Evolutionary conservation across 208 protist genomes (phyloP).

Genomic region (Vickermania spadyakhi): DNA sequence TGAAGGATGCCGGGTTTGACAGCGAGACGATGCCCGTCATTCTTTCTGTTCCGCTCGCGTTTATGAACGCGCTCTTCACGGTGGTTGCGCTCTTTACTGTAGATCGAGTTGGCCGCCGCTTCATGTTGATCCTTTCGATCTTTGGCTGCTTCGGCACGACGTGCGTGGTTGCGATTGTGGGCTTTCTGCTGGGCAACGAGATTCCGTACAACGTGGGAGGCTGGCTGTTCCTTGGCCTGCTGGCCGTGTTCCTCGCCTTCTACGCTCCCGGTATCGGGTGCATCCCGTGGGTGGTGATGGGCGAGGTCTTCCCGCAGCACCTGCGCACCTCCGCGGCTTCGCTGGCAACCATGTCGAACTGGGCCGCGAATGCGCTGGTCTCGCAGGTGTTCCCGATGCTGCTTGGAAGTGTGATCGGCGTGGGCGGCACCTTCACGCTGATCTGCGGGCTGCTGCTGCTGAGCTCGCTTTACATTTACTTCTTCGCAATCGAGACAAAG

Average conservation of each 20-base stretch:
- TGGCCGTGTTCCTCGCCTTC: conserved; percentile 74
- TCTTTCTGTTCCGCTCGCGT: conserved; percentile 74
- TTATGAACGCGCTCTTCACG: conserved; percentile 85
- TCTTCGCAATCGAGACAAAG: conserved; percentile 86
- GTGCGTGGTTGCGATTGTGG: conserved; percentile 40
- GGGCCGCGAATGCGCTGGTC: conserved; percentile 78
- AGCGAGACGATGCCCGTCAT: conserved; percentile 71
- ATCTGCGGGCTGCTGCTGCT: conserved; percentile 52
- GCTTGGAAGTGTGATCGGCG: conserved; percentile 62
- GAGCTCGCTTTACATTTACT: conserved; percentile 59
- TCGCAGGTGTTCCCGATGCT: conserved; percentile 84
- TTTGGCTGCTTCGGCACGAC: conserved; percentile 53
- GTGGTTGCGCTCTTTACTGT: conserved; percentile 67
- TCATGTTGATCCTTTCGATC: conserved; percentile 60
- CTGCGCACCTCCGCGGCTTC: conserved; percentile 74
- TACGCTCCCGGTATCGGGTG: conserved; percentile 84
- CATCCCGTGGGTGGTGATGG: conserved; percentile 89
- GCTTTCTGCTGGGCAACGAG: conserved; percentile 46
- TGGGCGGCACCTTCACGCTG: conserved; percentile 73
- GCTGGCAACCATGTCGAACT: conserved; percentile 88
- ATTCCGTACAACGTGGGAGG: conserved; percentile 47
- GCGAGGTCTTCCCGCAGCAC: conserved; percentile 84
- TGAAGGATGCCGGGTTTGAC: conserved; percentile 72
- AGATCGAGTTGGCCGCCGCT: conserved; percentile 67
- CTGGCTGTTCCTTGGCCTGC: conserved; percentile 66